These are phyloP conservation scores for Telopea speciosissima DNA, from an alignment of 177 flowering plant species.

Conservation along the genomic window DNA sequence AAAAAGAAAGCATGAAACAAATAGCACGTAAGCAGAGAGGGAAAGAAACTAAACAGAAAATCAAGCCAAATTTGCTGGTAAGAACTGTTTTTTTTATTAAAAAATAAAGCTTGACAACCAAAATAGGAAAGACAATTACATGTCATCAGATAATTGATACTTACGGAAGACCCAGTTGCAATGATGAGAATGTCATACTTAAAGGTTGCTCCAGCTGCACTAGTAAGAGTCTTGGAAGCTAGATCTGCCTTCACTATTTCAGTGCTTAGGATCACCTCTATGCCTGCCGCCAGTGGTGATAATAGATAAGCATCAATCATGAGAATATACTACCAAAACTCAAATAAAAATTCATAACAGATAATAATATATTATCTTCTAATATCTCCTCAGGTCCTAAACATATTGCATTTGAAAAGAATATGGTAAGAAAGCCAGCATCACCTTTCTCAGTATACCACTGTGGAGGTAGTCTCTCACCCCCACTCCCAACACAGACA, in stretches of 20 bases:
- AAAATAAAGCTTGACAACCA: background rate
- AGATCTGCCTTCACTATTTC: constrained; percentile 90
- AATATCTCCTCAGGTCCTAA: background rate
- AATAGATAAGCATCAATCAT: background rate
- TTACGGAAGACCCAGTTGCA: constrained; percentile 94
- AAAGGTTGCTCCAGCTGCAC: constrained; percentile 65
- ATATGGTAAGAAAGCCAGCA: background rate
- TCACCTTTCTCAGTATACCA: constrained; percentile 36
- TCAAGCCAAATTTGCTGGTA: background rate
- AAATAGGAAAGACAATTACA: background rate
- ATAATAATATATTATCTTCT: too few species aligned
- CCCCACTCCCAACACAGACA: constrained; percentile 96
- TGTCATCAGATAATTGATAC: constrained; percentile 7
- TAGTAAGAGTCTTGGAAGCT: constrained; percentile 65
- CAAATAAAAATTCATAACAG: background rate
- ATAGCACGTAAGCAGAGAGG: background rate
- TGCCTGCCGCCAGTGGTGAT: constrained; percentile 48
- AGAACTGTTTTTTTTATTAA: background rate
- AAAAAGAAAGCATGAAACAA: background rate
- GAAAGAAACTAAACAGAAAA: background rate
- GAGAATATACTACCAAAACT: background rate
- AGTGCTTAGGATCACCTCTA: constrained; percentile 79
- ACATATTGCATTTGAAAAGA: background rate
- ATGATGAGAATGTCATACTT: constrained; percentile 64
- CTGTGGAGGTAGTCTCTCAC: constrained; percentile 61